phyloP scores from a whole-genome alignment of 1,139 yeast genomes.

The Hansenula anomala region DNA sequence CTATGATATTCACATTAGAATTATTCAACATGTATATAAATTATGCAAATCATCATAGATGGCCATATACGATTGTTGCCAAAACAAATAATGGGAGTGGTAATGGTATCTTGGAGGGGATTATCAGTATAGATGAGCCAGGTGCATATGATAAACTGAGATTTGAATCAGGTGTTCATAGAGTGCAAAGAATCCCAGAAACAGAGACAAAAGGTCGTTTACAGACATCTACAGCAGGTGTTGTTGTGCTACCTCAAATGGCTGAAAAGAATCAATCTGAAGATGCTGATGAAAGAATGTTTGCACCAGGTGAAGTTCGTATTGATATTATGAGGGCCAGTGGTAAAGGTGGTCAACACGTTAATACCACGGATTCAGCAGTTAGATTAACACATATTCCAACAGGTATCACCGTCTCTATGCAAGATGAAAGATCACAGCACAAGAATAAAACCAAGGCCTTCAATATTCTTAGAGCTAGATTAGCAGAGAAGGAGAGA shows the following conservation, averaged over 20 bases:
- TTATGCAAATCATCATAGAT: slow-evolving; percentile 58
- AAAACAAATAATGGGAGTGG: slow-evolving; percentile 51
- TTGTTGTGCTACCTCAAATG: slow-evolving; percentile 85
- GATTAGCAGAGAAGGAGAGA: slow-evolving; percentile 79
- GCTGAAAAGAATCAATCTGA: slow-evolving; percentile 45
- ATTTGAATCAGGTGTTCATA: slow-evolving; percentile 92
- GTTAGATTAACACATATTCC: slow-evolving; percentile 91
- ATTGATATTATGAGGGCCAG: slow-evolving; percentile 95
- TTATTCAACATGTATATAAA: slow-evolving; percentile 75
- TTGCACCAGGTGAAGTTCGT: slow-evolving; percentile 83
- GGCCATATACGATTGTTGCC: slow-evolving; percentile 65
- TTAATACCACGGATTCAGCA: slow-evolving; percentile 96
- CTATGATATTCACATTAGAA: slow-evolving; percentile 80
- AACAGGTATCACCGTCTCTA: slow-evolving; percentile 81
- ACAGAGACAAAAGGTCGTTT: slow-evolving; percentile 93
- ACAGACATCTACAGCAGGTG: slow-evolving; percentile 96
- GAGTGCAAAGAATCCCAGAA: slow-evolving; percentile 91
- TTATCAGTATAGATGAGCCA: slow-evolving; percentile 65
- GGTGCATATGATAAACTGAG: slow-evolving; percentile 73
- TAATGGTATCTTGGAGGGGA: slow-evolving; percentile 71
- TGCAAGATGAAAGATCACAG: slow-evolving; percentile 95
- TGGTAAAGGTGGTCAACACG: slow-evolving; percentile 99
- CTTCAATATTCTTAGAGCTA: slow-evolving; percentile 70
- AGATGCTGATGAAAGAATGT: slow-evolving; percentile 67
- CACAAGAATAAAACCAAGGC: slow-evolving; percentile 96